Evolutionary conservation across 768 basidiomycete species (phyloP), one percentile per base, ranked within the genome.

Genomic region (Leccinum pellstonianum): DNA sequence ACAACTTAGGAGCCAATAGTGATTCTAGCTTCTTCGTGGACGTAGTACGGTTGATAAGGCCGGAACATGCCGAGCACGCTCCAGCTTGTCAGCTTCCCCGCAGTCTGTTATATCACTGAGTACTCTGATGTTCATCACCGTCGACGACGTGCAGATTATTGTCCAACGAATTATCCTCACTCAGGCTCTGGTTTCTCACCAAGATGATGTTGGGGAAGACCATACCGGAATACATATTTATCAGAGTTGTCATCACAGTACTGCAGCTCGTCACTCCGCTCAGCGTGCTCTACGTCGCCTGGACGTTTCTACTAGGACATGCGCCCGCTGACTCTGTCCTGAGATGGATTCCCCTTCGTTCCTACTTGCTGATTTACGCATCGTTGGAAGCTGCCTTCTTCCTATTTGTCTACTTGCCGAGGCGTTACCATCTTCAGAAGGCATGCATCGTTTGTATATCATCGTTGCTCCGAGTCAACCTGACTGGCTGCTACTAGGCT

Each of bases 201-300:
- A 54, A 56, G 54, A 58, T 50, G 41, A 83, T 83, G 82, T 75
- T 83, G 52, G 80, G 81, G n/a, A 77, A 76, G 62, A 77, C 70
- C 47, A 55, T 77, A 38, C 72, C 75, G 3, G 85, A 86, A 72
- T 85, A 83, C 66, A 60, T 84, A 58, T 79, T 82, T 64, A 86
- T 88, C 52, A 77, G 76, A 53, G 50, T 67, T 9, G 73, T 72
- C 43, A 85, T 88, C 52, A 35, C 72, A 9, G 66, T 60, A 7
- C 76, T 87, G 25, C 82, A 78, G 23, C 74, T 80, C 60, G 64
- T 86, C 29, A 78, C 82, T 0, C 85, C 85, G 15, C 66, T 77
- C 41, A 84, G 84, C 69, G 64, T 81, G 8, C 37, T 77, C 63
- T 77, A 73, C 63, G 61, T 79, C 10, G 60, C 64, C 27, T 66